Percentiles rank a stretch among this genome's conserved stretches.
phyloP scores from a whole-genome alignment of 2,329 filamentous ascomycete species.

The Dryadomyces quercus-mongolicae region DNA sequence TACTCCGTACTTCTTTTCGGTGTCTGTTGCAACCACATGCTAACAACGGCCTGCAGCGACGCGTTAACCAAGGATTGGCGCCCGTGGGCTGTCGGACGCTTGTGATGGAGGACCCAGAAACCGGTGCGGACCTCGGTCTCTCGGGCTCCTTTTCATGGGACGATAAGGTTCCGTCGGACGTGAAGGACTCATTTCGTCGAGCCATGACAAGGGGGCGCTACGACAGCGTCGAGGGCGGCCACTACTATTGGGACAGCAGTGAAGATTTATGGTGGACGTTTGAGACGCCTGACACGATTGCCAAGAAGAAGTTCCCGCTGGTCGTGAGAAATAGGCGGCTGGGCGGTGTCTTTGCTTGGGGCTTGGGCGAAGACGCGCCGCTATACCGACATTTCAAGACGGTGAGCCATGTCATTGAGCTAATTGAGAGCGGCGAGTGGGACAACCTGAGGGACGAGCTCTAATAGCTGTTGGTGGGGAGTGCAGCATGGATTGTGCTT shows the following conservation, averaged over 20 bases:
- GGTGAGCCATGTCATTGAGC: conserved; percentile 16
- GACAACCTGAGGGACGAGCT: conserved; percentile 14
- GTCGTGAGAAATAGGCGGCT: conserved; percentile 44
- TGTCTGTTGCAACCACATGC: no score
- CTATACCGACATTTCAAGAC: conserved; percentile 27
- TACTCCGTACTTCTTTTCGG: background rate
- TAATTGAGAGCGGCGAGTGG: background rate
- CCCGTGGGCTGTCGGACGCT: conserved; percentile 48
- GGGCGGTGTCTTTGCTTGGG: conserved; percentile 67
- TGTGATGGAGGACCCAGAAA: conserved; percentile 44
- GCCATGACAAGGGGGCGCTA: conserved; percentile 41
- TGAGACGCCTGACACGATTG: conserved; percentile 51
- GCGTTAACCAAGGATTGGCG: conserved; percentile 2
- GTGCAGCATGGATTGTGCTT: no score
- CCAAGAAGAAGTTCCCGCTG: conserved; percentile 42
- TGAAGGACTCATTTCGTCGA: conserved; percentile 43
- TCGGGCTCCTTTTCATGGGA: conserved; percentile 46
- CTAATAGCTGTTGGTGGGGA: conserved; percentile 2
- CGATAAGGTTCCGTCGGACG: conserved; percentile 37
- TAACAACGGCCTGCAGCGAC: background rate
- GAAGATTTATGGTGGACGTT: conserved; percentile 61
- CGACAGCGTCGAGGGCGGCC: conserved; percentile 47
- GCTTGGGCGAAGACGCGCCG: conserved; percentile 53
- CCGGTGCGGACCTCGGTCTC: conserved; percentile 45
- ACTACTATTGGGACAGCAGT: conserved; percentile 53